These are phyloP conservation scores for Ogataea thermomethanolica DNA, from an alignment of 805 yeast species.

Conservation along the genomic window DNA sequence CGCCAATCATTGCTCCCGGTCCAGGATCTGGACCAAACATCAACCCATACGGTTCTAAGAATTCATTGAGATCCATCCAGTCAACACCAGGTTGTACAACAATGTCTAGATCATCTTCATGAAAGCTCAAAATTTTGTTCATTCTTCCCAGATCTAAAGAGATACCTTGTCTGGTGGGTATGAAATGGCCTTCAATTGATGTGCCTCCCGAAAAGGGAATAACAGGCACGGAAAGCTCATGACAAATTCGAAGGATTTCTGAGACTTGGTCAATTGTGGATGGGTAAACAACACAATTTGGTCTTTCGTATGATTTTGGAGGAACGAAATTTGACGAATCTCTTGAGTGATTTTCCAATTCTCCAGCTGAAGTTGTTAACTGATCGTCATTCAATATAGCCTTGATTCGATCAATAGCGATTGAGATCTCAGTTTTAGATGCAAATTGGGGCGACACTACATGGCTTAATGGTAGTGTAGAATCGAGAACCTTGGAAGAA, in stretches of 20 bases:
- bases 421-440: no score
- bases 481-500: no score
- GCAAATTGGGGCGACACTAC: no score
- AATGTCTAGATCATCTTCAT: constrained; percentile 64
- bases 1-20: constrained; percentile 77
- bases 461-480: no score
- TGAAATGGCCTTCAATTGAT: constrained; percentile 74
- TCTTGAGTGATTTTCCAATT: constrained; percentile 29
- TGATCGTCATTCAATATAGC: constrained; percentile 52
- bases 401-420: constrained; percentile 52
- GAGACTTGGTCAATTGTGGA: constrained; percentile 64
- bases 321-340: constrained; percentile 33
- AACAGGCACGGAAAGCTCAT: constrained; percentile 60
- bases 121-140: constrained; percentile 54
- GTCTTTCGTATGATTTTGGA: constrained; percentile 28
- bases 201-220: constrained; percentile 77
- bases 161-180: constrained; percentile 64
- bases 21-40: constrained; percentile 77
- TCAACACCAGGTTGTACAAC: constrained; percentile 79
- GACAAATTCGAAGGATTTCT: constrained; percentile 57
- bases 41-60: constrained; percentile 44
- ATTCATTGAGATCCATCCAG: constrained; percentile 67
- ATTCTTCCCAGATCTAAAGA: constrained; percentile 58
- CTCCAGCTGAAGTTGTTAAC: constrained; percentile 39
- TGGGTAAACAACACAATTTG: constrained; percentile 56